Conservation (phyloP, 2,329 filamentous ascomycete species). For the Coniochaeta sp. region DNA sequence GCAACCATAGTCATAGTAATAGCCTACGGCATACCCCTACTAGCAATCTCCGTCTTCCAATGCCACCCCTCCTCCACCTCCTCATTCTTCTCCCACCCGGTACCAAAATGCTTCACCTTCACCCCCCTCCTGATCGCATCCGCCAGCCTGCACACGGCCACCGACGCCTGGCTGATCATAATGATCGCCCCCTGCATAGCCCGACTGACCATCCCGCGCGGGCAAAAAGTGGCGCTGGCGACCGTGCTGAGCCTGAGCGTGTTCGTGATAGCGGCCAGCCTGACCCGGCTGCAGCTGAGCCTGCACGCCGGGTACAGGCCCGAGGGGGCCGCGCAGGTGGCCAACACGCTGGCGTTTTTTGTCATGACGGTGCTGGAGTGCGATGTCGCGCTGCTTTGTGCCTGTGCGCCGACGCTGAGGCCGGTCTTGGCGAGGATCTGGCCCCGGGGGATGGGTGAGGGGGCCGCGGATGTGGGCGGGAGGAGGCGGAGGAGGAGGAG, state of each 20-base stretch:
- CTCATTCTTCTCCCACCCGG: conserved; percentile 21
- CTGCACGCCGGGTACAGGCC: conserved; percentile 16
- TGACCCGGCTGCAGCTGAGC: conserved; percentile 23
- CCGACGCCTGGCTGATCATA: conserved; percentile 35
- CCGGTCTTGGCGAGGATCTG: conserved; percentile 20
- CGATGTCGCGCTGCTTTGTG: conserved; percentile 26
- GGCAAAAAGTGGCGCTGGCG: conserved; percentile 34
- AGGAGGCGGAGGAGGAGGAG: neutral
- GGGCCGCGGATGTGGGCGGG: neutral
- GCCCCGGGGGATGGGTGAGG: conserved; percentile 14
- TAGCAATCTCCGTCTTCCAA: conserved; percentile 31
- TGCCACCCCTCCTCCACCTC: conserved; percentile 26
- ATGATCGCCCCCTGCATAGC: conserved; percentile 33
- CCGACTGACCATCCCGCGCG: conserved; percentile 27
- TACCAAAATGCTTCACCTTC: conserved; percentile 28
- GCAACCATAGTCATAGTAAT: conserved; percentile 24
- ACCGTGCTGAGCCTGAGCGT: conserved; percentile 36
- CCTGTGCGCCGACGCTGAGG: conserved; percentile 23
- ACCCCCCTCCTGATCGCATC: conserved; percentile 33
- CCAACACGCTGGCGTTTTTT: conserved; percentile 23
- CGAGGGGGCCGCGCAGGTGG: conserved; percentile 5
- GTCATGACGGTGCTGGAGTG: conserved; percentile 27
- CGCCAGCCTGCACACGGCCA: conserved; percentile 35
- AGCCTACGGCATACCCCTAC: conserved; percentile 24
- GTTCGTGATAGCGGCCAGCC: conserved; percentile 28